These are phyloP conservation scores for Pharnaceum exiguum DNA, from an alignment of 148 eudicot species.

Conservation along the genomic window DNA sequence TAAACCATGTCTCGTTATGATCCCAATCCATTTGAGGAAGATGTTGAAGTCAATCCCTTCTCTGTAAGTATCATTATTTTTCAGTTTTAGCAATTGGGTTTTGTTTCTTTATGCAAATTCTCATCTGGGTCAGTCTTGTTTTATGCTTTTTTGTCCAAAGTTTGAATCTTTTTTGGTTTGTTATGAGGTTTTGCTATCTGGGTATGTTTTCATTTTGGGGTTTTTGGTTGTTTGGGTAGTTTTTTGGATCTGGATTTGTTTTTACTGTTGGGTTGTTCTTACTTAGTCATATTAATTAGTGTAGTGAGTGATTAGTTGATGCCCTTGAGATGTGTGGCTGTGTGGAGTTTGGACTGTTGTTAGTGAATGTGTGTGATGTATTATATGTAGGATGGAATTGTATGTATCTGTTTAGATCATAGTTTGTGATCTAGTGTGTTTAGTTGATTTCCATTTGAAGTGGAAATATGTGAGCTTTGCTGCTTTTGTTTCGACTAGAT, in stretches of 20 bases:
- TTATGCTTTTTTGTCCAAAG: background rate
- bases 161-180: background rate
- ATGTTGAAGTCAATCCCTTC: conserved; percentile 76
- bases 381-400: too few species aligned
- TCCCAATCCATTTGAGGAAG: conserved; percentile 78
- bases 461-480: too few species aligned
- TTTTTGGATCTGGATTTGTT: conserved; percentile 19
- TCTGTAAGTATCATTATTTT: conserved; percentile 33
- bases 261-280: conserved; percentile 10
- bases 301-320: background rate
- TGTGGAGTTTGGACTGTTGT: background rate
- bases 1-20: conserved; percentile 37
- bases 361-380: background rate
- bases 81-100: background rate
- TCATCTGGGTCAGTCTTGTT: background rate
- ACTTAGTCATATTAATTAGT: conserved; percentile 3
- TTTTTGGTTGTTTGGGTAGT: background rate
- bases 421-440: too few species aligned
- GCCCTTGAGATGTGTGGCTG: background rate
- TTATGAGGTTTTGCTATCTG: background rate
- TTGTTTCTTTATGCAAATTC: background rate
- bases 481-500: too few species aligned
- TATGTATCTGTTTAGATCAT: too few species aligned
- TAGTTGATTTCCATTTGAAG: too few species aligned
- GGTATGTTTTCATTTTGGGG: background rate